Evolutionary conservation across 805 yeast species (phyloP).

Genomic region (Starmerella riodocensis): DNA sequence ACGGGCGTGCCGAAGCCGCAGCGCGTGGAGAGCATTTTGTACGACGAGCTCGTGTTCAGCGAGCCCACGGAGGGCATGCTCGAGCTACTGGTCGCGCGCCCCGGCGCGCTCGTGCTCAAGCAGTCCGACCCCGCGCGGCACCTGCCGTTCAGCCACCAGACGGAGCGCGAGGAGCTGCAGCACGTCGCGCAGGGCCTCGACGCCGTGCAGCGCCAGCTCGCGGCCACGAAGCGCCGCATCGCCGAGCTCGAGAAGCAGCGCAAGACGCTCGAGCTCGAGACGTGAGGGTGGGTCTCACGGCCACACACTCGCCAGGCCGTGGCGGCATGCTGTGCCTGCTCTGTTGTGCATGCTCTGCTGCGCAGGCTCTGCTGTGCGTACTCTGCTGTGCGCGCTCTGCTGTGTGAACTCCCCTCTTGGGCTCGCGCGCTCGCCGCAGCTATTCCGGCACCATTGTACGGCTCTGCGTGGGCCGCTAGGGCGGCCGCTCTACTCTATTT

Average conservation of each 20-base stretch:
- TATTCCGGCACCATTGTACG: too few species aligned
- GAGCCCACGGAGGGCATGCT: conserved; percentile 91
- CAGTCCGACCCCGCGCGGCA: conserved; percentile 25
- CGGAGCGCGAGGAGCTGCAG: conserved; percentile 54
- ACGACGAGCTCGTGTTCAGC: conserved; percentile 85
- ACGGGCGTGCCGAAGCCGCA: conserved; percentile 25
- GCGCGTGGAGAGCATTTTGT: conserved; percentile 47
- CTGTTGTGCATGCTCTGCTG: too few species aligned
- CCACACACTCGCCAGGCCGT: conserved; percentile 6
- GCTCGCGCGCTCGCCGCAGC: too few species aligned
- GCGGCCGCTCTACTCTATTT: too few species aligned
- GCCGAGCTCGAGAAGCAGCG: conserved; percentile 25
- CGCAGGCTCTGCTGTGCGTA: too few species aligned
- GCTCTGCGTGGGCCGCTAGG: too few species aligned
- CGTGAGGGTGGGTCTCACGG: neutral
- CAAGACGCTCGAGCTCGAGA: conserved; percentile 9
- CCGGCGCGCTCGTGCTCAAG: conserved; percentile 28
- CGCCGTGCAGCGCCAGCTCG: conserved; percentile 35
- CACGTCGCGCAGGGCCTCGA: conserved; percentile 38
- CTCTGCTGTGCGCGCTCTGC: too few species aligned
- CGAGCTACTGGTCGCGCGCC: conserved; percentile 47
- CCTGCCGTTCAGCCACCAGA: conserved; percentile 33
- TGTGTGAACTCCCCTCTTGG: too few species aligned
- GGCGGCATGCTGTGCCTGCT: too few species aligned
- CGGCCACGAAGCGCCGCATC: conserved; percentile 31